Evolutionary conservation across 2,329 filamentous ascomycete species (phyloP).

Genomic region (Aureobasidium sp.): DNA sequence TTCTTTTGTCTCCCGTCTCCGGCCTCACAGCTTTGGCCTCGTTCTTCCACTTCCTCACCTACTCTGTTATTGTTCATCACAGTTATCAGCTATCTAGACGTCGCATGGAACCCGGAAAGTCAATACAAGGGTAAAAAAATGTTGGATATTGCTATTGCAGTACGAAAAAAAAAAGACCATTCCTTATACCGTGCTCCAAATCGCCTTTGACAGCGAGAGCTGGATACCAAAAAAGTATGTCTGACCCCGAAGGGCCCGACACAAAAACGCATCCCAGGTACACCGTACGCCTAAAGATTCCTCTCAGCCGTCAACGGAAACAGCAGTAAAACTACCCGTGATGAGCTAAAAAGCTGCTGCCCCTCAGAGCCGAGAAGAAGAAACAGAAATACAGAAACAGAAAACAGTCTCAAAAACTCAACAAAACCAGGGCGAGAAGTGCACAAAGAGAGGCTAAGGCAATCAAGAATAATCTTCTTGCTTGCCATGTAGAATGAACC

Average conservation of each 20-base stretch:
- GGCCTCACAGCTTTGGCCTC: too few species aligned
- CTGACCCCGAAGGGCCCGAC: not conserved
- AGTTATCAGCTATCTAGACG: not conserved
- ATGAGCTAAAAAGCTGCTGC: not conserved
- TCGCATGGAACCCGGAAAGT: not conserved
- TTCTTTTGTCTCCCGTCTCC: too few species aligned
- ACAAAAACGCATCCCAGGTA: not conserved
- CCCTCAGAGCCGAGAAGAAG: not conserved
- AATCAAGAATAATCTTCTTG: not conserved
- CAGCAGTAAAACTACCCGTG: not conserved
- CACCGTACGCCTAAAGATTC: not conserved
- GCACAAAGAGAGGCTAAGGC: not conserved
- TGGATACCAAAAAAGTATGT: not conserved
- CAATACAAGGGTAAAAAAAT: not conserved
- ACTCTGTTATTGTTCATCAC: too few species aligned
- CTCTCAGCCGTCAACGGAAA: not conserved
- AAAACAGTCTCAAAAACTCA: not conserved
- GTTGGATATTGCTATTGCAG: not conserved
- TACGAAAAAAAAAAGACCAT: not conserved
- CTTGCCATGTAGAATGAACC: not conserved
- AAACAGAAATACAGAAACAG: not conserved
- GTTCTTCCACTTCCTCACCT: too few species aligned
- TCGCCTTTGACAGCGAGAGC: not conserved
- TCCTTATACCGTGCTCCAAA: not conserved
- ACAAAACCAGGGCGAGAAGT: not conserved